phyloP scores from a whole-genome alignment of 371 early-diverging fungal species.

The Mortierella sp. region DNA sequence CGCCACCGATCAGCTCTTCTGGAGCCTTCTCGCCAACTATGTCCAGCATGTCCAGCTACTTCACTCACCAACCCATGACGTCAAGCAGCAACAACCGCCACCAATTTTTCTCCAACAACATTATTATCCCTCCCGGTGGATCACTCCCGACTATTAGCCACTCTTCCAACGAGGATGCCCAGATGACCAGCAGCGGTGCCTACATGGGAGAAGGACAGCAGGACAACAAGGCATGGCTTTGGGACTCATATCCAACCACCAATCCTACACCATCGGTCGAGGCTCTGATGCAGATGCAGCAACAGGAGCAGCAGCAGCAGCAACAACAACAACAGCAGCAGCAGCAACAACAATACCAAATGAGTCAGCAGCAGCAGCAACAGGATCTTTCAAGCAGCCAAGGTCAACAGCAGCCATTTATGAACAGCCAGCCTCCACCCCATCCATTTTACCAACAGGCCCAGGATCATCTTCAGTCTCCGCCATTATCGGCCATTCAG shows the following conservation, averaged over 20 bases:
- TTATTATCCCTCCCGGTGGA: slow-evolving; percentile 21
- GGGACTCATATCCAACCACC: slow-evolving; percentile 31
- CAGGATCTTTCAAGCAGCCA: background rate
- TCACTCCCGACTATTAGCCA: background rate
- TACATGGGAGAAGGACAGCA: slow-evolving; percentile 6
- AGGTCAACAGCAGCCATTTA: slow-evolving; percentile 19
- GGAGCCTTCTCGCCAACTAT: slow-evolving; percentile 38
- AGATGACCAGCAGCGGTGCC: slow-evolving; percentile 14
- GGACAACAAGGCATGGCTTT: slow-evolving; percentile 23
- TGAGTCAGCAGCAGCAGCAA: background rate
- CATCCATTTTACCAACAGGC: slow-evolving; percentile 25
- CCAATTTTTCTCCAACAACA: slow-evolving; percentile 26
- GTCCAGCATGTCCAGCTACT: slow-evolving; percentile 30
- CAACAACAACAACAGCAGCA: slow-evolving; percentile 11
- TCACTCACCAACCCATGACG: slow-evolving; percentile 23
- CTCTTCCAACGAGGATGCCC: background rate
- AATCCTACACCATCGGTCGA: slow-evolving; percentile 35
- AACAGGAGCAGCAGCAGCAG: slow-evolving; percentile 21
- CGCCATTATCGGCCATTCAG: slow-evolving; percentile 11
- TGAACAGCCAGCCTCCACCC: slow-evolving; percentile 19
- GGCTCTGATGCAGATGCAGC: slow-evolving; percentile 33
- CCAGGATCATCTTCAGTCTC: slow-evolving; percentile 28
- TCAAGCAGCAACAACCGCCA: slow-evolving; percentile 19
- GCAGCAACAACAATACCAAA: background rate
- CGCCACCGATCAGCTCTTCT: slow-evolving; percentile 29